A percentile compares a stretch with the other conserved stretches of the same genome.
These are phyloP conservation scores for Erythrophleum ivorense DNA, from an alignment of 331 rosid genomes.

Conservation along the genomic window DNA sequence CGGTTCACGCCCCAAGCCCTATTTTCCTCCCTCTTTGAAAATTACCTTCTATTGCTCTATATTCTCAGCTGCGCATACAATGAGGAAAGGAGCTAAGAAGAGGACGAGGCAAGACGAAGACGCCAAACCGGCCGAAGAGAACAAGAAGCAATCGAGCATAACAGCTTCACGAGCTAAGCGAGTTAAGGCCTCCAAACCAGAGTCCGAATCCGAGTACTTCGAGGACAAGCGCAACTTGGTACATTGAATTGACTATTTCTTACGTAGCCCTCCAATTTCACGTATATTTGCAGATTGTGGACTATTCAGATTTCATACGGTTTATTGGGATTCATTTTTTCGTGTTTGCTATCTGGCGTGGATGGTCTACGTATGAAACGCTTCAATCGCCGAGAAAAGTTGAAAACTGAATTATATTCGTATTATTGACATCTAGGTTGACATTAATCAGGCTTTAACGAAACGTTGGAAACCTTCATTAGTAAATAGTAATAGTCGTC, in stretches of 20 bases:
- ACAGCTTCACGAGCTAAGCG: conserved; percentile 56
- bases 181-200: conserved; percentile 52
- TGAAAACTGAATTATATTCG: not conserved
- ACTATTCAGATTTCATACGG: not conserved
- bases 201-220: conserved; percentile 61
- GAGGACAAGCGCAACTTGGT: conserved; percentile 79
- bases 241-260: not conserved
- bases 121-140: conserved; percentile 37
- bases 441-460: not conserved
- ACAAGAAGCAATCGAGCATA: conserved; percentile 36
- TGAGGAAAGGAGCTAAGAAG: conserved; percentile 63
- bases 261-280: not conserved
- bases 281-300: not conserved
- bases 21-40: conserved; percentile 12
- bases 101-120: conserved; percentile 47
- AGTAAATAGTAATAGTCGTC: not conserved
- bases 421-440: not conserved
- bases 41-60: conserved; percentile 4
- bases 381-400: not conserved
- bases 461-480: not conserved
- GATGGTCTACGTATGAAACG: too few relatives aligned
- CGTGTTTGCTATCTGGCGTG: not conserved
- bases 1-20: conserved; percentile 22
- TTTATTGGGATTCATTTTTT: not conserved
- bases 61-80: conserved; percentile 11